These are phyloP conservation scores for Cercospora sesami DNA, from an alignment of 2,329 filamentous ascomycete species.

Conservation along the genomic window DNA sequence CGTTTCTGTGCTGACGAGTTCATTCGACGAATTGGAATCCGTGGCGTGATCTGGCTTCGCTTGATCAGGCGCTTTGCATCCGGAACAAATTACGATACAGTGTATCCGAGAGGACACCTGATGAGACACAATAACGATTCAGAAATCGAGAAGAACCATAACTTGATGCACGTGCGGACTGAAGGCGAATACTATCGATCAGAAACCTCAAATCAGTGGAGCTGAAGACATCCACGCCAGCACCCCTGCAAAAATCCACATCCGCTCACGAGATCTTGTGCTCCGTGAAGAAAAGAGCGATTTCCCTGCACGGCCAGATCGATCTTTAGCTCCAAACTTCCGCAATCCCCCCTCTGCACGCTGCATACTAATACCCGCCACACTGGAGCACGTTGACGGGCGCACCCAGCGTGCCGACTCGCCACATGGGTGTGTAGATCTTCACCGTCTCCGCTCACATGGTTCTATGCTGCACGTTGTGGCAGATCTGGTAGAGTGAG, in stretches of 20 bases:
- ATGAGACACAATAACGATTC: background rate
- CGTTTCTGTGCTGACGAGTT: background rate
- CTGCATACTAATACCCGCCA: background rate
- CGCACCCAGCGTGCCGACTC: background rate
- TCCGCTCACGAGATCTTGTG: background rate
- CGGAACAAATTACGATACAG: background rate
- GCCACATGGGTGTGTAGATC: background rate
- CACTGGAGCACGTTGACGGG: background rate
- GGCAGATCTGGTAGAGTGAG: conserved; percentile 8
- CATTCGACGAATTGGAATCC: conserved; percentile 3
- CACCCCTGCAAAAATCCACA: background rate
- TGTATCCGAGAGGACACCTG: background rate
- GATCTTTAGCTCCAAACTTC: background rate
- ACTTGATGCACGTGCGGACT: background rate
- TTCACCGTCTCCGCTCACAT: conserved; percentile 3
- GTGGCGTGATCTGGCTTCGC: conserved; percentile 10
- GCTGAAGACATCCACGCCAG: background rate
- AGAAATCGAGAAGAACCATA: background rate
- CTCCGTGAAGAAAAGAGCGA: background rate
- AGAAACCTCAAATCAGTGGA: background rate
- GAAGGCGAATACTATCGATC: background rate
- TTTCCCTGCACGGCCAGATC: background rate
- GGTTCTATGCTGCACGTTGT: conserved; percentile 5
- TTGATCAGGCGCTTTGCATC: conserved; percentile 3
- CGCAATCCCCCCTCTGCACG: background rate